phyloP scores from a whole-genome alignment of 2,329 filamentous ascomycete species.

The Calonectria crousiana region DNA sequence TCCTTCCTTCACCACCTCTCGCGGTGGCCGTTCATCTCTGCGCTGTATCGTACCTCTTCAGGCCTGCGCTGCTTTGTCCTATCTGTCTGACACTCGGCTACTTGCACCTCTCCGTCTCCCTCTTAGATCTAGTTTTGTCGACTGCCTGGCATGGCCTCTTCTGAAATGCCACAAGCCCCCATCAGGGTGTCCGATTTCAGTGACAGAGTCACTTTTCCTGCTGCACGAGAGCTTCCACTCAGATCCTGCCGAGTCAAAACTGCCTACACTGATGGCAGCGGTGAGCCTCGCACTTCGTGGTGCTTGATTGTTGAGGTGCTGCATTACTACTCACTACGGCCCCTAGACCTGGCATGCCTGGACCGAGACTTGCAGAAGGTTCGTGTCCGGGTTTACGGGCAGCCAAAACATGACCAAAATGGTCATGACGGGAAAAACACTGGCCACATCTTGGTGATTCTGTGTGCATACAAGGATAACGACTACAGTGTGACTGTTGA shows the following conservation, averaged over 20 bases:
- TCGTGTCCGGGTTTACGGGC: neutral
- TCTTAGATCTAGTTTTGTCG: neutral
- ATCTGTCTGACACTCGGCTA: neutral
- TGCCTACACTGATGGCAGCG: too few relatives aligned
- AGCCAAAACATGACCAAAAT: neutral
- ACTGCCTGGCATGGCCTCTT: neutral
- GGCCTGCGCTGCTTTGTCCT: neutral
- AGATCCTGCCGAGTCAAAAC: neutral
- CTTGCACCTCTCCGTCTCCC: neutral
- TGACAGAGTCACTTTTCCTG: neutral
- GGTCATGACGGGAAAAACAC: too few relatives aligned
- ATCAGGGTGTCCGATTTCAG: neutral
- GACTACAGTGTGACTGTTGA: neutral
- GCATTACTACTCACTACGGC: too few relatives aligned
- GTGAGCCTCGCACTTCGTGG: neutral
- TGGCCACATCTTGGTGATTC: neutral
- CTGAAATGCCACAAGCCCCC: neutral
- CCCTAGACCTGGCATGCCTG: neutral
- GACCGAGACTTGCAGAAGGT: neutral
- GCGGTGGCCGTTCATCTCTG: too few relatives aligned
- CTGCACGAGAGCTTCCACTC: neutral
- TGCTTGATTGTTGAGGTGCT: neutral
- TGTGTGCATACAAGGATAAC: neutral
- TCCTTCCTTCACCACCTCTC: neutral
- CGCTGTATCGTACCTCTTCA: too few relatives aligned